Conservation (phyloP, 1,284 basidiomycete species). For the Cryptococcus sp. region DNA sequence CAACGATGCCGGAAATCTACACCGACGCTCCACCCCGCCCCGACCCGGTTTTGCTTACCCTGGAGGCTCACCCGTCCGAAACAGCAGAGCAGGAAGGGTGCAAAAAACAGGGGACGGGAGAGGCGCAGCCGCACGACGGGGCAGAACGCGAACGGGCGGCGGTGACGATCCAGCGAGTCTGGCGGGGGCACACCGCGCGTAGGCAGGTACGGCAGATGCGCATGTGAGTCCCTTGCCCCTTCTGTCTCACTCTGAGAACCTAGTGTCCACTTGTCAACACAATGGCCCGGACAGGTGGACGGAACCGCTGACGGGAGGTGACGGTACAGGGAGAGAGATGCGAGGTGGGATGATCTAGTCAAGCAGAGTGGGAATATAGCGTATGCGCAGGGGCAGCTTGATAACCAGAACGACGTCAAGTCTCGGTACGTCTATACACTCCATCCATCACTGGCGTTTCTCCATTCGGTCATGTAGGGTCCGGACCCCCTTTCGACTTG, state of each 20-base stretch:
- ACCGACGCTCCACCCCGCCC: too few species aligned
- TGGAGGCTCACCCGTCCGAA: too few species aligned
- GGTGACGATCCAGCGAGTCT: slow-evolving; percentile 19
- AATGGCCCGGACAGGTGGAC: not conserved
- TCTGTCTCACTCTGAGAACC: too few species aligned
- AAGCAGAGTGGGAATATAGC: slow-evolving; percentile 20
- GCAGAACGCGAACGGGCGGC: slow-evolving; percentile 8
- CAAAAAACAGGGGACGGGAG: too few species aligned
- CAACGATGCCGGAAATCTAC: too few species aligned
- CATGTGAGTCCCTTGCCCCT: slow-evolving; percentile 10
- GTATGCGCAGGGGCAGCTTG: slow-evolving; percentile 24
- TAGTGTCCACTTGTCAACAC: too few species aligned
- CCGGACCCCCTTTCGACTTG: too few species aligned
- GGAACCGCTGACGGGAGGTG: not conserved
- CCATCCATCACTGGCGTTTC: too few species aligned
- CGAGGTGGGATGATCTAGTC: slow-evolving; percentile 33
- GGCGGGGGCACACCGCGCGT: slow-evolving; percentile 17
- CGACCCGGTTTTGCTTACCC: too few species aligned
- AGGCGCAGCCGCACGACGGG: too few species aligned
- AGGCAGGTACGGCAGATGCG: slow-evolving; percentile 13
- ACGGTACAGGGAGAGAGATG: slow-evolving; percentile 13
- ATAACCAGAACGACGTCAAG: slow-evolving; percentile 35
- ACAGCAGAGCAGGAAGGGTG: too few species aligned
- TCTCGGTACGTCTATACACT: slow-evolving; percentile 27
- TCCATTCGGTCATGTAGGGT: too few species aligned